Evolutionary conservation across 768 basidiomycete species (phyloP).

Genomic region (Termitomyces sp.): DNA sequence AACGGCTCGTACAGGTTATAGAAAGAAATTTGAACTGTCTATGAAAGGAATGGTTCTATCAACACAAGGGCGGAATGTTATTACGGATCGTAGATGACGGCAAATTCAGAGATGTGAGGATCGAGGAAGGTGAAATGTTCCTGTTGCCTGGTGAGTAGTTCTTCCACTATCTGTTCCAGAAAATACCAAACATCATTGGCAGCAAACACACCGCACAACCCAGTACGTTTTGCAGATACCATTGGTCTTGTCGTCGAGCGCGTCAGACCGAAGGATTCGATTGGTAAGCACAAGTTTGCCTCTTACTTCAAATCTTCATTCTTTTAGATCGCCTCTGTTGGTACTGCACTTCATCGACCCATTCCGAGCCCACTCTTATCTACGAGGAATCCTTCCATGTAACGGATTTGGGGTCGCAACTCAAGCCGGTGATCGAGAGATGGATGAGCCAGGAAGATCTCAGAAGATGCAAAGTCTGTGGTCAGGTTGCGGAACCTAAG

Average conservation of each 20-base stretch:
- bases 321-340: slow-evolving; percentile 82
- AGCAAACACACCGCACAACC: slow-evolving; percentile 98
- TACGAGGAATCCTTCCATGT: slow-evolving; percentile 85
- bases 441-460: slow-evolving; percentile 86
- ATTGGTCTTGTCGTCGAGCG: slow-evolving; percentile 92
- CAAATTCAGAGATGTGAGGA: slow-evolving; percentile 78
- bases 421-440: slow-evolving; percentile 85
- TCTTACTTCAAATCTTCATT: background rate
- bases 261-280: slow-evolving; percentile 66
- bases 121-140: slow-evolving; percentile 97
- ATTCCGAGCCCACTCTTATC: slow-evolving; percentile 68
- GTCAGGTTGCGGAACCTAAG: slow-evolving; percentile 38
- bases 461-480: slow-evolving; percentile 42
- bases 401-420: slow-evolving; percentile 87
- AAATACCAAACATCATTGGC: background rate
- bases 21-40: slow-evolving; percentile 32
- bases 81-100: slow-evolving; percentile 82
- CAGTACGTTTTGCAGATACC: slow-evolving; percentile 85
- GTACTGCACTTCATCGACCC: slow-evolving; percentile 55
- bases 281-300: slow-evolving; percentile 47
- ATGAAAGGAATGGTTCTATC: slow-evolving; percentile 99
- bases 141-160: slow-evolving; percentile 72
- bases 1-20: background rate
- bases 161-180: background rate
- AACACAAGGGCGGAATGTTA: slow-evolving; percentile 91